Base-by-base conservation (phyloP, 495 filamentous ascomycete genomes). In the Astrothelium macrocarpum region DNA sequence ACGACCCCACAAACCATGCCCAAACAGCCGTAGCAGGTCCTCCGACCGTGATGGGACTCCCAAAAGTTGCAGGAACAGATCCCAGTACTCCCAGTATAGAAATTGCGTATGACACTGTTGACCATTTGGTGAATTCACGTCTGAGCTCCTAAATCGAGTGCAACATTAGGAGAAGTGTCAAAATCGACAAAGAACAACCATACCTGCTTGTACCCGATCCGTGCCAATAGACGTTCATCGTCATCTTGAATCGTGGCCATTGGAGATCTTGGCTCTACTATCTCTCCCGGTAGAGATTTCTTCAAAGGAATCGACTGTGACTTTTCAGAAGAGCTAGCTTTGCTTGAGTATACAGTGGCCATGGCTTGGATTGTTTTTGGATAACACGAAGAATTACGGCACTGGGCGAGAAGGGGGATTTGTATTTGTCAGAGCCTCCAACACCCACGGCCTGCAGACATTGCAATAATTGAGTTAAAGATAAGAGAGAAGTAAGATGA, bases 51-150 rank as follows among this genome's bases (percentile, higher is more conserved):
- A 88, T 74, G 1, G 86, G 85, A 53, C 77, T 78, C 25, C 82
- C 81, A 59, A 87, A 86, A 7, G 86, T 89, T 20, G 86, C 86
- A 12, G 86, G 86, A 1, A 88, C 84, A 0, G 85, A 88, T 18
- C 86, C 86, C 0, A 89, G 73, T 1, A 89, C 85, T 10, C 86
- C 86, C 1, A 89, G 72, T 63, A 89, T 86, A 29, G 85, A 88
- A 71, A 89, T 87, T 46, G 86, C 86, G 75, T 89, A 89, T 10
- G 86, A 89, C 9, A 88, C 77, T 1, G 86, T 89, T 3, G 86
- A 89, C 84, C 84, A 89, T 79, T 84, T 87, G 4, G 82, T 87
- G 68, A 89, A 89, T 60, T 89, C 84, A 45, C 86, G 79, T 62
- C 76, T 75, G 5, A 89, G 65, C 71, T 87, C 86, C 86, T 77